Evolutionary conservation across 2,329 filamentous ascomycete species (phyloP).

Genomic region (Beauveria brongniartii): DNA sequence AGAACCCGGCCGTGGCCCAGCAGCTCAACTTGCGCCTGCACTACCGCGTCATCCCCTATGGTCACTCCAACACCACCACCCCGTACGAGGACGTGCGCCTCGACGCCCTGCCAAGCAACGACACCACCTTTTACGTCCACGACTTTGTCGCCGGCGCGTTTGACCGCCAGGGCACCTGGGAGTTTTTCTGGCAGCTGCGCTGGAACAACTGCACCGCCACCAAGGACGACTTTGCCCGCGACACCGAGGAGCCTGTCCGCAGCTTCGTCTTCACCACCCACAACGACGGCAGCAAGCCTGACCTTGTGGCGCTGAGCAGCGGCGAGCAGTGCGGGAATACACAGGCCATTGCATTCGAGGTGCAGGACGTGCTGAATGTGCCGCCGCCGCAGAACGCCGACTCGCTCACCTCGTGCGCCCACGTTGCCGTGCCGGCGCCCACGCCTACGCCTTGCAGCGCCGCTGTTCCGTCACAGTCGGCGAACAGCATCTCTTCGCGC

Average conservation of each 20-base stretch:
- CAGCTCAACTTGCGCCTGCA: background rate
- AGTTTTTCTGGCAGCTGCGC: conserved; percentile 6
- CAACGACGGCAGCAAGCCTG: background rate
- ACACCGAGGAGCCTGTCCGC: background rate
- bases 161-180: background rate
- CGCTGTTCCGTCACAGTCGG: background rate
- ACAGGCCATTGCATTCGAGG: background rate
- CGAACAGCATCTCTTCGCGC: background rate
- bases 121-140: background rate
- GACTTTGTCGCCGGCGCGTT: background rate
- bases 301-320: background rate
- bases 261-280: background rate
- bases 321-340: background rate
- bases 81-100: background rate
- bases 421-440: background rate
- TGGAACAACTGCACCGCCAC: conserved; percentile 1
- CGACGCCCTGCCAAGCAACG: background rate
- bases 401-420: background rate
- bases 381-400: background rate
- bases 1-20: background rate
- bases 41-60: background rate
- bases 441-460: background rate
- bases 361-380: background rate
- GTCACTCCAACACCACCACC: background rate
- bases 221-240: background rate